Evolutionary conservation across 169 alveolate species (phyloP), one percentile per base, ranked within the genome.

Genomic region (Plasmodium relictum): DNA sequence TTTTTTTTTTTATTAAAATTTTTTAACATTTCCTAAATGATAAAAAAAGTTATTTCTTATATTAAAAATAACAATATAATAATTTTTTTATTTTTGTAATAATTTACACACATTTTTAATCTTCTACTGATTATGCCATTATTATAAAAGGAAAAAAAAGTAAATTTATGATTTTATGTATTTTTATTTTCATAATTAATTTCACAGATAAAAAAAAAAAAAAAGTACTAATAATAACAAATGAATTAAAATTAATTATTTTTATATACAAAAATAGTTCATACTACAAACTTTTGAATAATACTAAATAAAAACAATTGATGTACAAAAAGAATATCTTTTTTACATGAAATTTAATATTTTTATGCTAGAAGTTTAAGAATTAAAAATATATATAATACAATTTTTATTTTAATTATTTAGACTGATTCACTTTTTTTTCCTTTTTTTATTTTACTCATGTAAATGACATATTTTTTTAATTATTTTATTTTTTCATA

Each of bases 381-480:
- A 50, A 24, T 71, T 71, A 16, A 50, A 71, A 71, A 71, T 48
- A 71, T 18, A 58, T 52, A 59, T 50, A 50, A 71, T 71, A 71
- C 42, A 59, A 41, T 62, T 20, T 6, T 10, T 26, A 71, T 50
- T 48, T 37, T 71, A 71, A 71, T 48, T 71, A 45, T 44, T 31
- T 20, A 20, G 45, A 12, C 24, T 41, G 14, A 31, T 31, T 31
- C 39, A 2, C 3, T 31, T 31, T 31, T 31, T 31, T 31, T 31
- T 31, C 3, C 39, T 31, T 31, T 31, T 31, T 31, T 58, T 73
- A 56, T 73, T 54, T 73, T 73, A 73, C 72, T 73, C 59, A 73
- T 73, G 70, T 58, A 73, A 39, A 16, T 58, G 39, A 22, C 24
- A 73, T 20, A 9, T 73, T 48, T 56, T 56, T 73, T 73, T 48